Evolutionary conservation across 345 rosid species (phyloP), one percentile per base, ranked within the genome.

Genomic region (Excoecaria agallocha): DNA sequence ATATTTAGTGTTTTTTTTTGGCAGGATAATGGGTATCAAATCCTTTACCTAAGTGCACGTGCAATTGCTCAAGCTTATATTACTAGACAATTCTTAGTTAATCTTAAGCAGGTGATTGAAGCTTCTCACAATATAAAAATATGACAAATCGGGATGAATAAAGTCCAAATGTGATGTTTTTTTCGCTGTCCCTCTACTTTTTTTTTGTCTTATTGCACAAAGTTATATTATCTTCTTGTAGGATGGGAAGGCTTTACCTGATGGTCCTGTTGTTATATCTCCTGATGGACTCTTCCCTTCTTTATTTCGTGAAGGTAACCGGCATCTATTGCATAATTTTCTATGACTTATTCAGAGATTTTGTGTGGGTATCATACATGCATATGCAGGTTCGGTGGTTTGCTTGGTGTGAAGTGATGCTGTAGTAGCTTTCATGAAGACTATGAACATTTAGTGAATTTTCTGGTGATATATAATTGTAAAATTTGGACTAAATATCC

Each of bases 201-300:
- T 71, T 17, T 41, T 56, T 49, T 63, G 56, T 22, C 7, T 62
- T 49, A 41, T 48, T 5, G 6, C 10, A 12, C 43, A 22, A 59
- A 74, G 10, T 7, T 56, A 56, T 79, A 6, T 63, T 76, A 22
- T 73, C 7, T 52, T 65, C 51, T 63, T 71, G 49, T 81, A 93
- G 99, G 96, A 95, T 64, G 99, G 98, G 61, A 93, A 91, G 80
- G 89, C 89, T 70, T 87, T 95, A 78, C 99, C 99, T 37, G 97
- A 95, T 75, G 99, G 99, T 52, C 99, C 99, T 24, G 90, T 93
- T 80, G 96, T 95, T 70, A 95, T 95, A 74, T 95, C 99, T 65
- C 99, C 99, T 0, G 99, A 95, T 82, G 99, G 99, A 13, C 87
- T 95, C 76, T 88, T 95, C 81, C 99, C 99, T 39, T 95, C 99